Conservation (phyloP, 768 basidiomycete species). For the Termitomyces sp. region DNA sequence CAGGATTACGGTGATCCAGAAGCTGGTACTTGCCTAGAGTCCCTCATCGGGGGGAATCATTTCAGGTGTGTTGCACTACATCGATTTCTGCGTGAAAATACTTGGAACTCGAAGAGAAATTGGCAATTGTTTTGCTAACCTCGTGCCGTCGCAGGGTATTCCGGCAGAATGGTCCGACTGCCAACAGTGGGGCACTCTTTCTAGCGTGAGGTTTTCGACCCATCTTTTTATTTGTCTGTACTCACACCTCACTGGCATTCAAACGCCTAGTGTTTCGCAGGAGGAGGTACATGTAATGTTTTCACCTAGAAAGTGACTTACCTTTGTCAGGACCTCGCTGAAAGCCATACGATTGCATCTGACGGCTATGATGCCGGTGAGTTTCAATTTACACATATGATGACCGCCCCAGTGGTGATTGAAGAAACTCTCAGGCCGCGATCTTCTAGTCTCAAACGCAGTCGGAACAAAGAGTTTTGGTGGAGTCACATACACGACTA, state of each 20-base stretch:
- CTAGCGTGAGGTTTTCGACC: slow-evolving; percentile 26
- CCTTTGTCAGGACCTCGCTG: slow-evolving; percentile 18
- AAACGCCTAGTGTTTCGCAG: slow-evolving; percentile 25
- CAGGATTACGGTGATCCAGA: slow-evolving; percentile 68
- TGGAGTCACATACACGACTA: slow-evolving; percentile 45
- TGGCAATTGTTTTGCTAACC: neutral
- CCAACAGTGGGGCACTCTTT: slow-evolving; percentile 51
- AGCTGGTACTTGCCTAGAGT: slow-evolving; percentile 73
- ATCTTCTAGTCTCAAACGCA: slow-evolving; percentile 23
- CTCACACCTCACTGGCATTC: neutral
- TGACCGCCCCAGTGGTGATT: neutral
- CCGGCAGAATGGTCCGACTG: slow-evolving; percentile 52
- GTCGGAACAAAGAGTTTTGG: slow-evolving; percentile 30
- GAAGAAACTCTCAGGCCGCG: slow-evolving; percentile 19
- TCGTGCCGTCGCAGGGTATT: slow-evolving; percentile 35
- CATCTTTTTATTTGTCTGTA: neutral
- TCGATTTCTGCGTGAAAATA: neutral
- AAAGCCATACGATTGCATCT: slow-evolving; percentile 28
- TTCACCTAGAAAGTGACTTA: neutral
- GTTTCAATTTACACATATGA: neutral
- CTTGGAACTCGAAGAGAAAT: neutral
- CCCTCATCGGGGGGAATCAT: slow-evolving; percentile 76
- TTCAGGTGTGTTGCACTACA: slow-evolving; percentile 45
- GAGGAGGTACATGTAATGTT: slow-evolving; percentile 24
- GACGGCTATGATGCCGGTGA: slow-evolving; percentile 32